phyloP scores from a whole-genome alignment of 495 filamentous ascomycete genomes.

The Hyaloscypha hepaticicola region DNA sequence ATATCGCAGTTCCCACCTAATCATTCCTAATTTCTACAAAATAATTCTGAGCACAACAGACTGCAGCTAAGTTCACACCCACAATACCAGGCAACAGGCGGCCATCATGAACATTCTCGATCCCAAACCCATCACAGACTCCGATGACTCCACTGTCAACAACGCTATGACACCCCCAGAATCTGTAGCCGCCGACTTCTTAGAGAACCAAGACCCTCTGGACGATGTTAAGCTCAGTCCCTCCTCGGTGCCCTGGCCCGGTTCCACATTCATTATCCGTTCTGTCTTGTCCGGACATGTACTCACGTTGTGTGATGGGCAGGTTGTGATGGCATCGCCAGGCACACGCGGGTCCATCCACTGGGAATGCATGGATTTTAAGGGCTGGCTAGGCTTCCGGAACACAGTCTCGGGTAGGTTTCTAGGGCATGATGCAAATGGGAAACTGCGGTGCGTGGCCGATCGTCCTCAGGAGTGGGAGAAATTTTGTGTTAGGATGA shows the following conservation, averaged over 20 bases:
- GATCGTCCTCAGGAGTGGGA: constrained; percentile 30
- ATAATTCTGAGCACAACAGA: no score
- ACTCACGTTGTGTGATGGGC: constrained; percentile 35
- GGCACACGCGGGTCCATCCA: constrained; percentile 36
- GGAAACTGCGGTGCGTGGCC: constrained; percentile 28
- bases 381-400: constrained; percentile 41
- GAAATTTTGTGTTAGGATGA: constrained; percentile 29
- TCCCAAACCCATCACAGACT: constrained; percentile 3
- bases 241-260: constrained; percentile 29
- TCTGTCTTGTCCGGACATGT: constrained; percentile 25
- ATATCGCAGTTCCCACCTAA: no score
- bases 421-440: constrained; percentile 33
- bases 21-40: no score
- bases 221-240: constrained; percentile 14
- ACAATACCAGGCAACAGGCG: no score
- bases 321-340: constrained; percentile 30
- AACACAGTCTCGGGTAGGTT: constrained; percentile 30
- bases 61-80: no score
- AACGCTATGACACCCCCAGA: constrained; percentile 29
- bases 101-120: constrained; percentile 8
- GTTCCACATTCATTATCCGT: constrained; percentile 35
- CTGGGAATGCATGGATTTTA: constrained; percentile 38
- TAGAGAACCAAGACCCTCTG: constrained; percentile 21
- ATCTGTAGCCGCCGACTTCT: constrained; percentile 15
- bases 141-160: constrained; percentile 20